Evolutionary conservation across 176 grass and related monocot genomes (phyloP).

Genomic region (Rhynchospora tenuis): DNA sequence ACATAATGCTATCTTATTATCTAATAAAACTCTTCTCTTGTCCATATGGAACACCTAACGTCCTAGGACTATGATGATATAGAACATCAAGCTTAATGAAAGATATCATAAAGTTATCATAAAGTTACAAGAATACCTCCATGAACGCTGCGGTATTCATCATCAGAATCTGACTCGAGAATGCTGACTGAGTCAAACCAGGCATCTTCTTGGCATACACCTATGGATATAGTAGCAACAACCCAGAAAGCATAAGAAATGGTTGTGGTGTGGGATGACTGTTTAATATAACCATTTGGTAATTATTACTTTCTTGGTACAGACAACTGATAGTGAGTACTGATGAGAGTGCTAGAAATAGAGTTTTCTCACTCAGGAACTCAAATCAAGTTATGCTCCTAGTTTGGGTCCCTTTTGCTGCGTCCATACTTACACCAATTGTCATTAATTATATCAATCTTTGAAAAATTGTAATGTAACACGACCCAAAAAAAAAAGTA

Average conservation of each 20-base stretch:
- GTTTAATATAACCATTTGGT: neutral
- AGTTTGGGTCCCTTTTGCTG: neutral
- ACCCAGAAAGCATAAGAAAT: neutral
- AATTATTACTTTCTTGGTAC: neutral
- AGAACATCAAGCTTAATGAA: neutral
- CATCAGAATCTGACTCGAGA: constrained; percentile 82
- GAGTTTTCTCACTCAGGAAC: neutral
- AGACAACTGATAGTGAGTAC: neutral
- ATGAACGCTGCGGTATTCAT: constrained; percentile 73
- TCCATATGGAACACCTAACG: neutral
- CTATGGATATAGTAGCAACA: constrained; percentile 24
- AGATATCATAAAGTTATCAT: neutral
- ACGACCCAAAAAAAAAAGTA: neutral
- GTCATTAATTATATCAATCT: neutral
- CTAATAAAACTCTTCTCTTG: neutral
- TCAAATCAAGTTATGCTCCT: neutral
- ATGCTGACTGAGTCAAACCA: constrained; percentile 95
- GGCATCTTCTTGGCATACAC: constrained; percentile 78
- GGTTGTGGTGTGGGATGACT: neutral
- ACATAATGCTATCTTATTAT: neutral
- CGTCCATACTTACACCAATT: neutral
- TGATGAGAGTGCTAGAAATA: neutral
- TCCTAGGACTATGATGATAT: neutral
- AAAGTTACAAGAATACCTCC: constrained; percentile 44
- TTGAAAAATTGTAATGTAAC: neutral